phyloP scores from a whole-genome alignment of 1,284 basidiomycete species.

The Ceratobasidium sp. region DNA sequence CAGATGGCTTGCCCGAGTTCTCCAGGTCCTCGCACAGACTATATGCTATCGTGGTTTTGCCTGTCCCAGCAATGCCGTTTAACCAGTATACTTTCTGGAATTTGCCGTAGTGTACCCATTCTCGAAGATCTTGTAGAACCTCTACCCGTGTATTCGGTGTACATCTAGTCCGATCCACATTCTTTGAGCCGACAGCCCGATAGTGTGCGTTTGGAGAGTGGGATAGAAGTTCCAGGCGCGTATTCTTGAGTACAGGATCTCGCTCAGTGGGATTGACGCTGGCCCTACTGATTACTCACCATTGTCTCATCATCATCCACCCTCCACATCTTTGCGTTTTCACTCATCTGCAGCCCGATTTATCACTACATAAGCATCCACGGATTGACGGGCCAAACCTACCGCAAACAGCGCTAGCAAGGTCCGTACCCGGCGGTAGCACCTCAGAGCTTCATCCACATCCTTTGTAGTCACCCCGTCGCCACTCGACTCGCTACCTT shows the following conservation, averaged over 20 bases:
- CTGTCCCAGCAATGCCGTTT: constrained; percentile 21
- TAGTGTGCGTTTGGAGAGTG: neutral
- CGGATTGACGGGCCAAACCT: neutral
- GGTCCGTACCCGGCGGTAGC: neutral
- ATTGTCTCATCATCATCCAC: neutral
- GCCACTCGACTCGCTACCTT: neutral
- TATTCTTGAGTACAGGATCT: neutral
- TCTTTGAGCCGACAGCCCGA: neutral
- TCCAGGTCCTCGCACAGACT: constrained; percentile 6
- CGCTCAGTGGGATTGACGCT: neutral
- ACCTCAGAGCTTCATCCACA: neutral
- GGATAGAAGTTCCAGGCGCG: neutral
- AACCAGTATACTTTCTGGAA: neutral
- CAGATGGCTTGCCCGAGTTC: neutral
- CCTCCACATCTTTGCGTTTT: neutral
- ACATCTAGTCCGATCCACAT: neutral
- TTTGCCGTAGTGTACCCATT: neutral
- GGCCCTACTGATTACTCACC: neutral
- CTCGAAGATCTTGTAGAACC: neutral
- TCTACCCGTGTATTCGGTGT: neutral
- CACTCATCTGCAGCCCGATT: neutral
- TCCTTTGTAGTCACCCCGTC: neutral
- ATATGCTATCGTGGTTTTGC: constrained; percentile 10
- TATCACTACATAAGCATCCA: neutral
- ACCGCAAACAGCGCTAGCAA: neutral